Conservation (phyloP, 2,329 filamentous ascomycete genomes). For the Thielaviopsis punctulata region DNA sequence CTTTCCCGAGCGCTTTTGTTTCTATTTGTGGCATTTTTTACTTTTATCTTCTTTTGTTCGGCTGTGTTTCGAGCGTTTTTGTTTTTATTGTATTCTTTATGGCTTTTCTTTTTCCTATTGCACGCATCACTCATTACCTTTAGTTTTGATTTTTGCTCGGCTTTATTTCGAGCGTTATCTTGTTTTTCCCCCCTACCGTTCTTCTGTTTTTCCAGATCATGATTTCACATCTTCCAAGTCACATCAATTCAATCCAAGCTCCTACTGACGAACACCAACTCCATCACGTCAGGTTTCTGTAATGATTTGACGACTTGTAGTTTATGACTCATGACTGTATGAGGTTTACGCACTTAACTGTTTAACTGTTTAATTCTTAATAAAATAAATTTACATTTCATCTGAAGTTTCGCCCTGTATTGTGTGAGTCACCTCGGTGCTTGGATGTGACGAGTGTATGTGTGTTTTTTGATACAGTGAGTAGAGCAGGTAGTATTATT, state of each 20-base stretch:
- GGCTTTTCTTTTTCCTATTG: not conserved
- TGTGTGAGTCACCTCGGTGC: too few relatives aligned
- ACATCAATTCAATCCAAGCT: not conserved
- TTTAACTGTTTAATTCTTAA: too few relatives aligned
- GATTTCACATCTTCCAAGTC: not conserved
- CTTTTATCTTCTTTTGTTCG: not conserved
- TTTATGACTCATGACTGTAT: not conserved
- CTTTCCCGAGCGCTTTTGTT: not conserved
- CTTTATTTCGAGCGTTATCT: not conserved
- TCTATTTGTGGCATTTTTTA: constrained; percentile 1
- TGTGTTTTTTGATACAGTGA: not conserved
- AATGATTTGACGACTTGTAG: not conserved
- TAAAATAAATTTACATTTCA: not conserved
- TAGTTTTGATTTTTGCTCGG: not conserved
- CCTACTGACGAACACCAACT: too few relatives aligned
- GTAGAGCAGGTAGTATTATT: not conserved
- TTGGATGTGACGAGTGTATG: not conserved
- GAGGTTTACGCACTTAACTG: not conserved
- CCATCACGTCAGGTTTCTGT: not conserved
- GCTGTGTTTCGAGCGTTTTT: not conserved
- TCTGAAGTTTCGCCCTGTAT: not conserved
- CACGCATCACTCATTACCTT: not conserved
- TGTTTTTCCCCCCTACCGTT: not conserved
- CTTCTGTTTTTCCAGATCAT: not conserved
- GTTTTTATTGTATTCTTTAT: not conserved